Percentiles rank a stretch among this genome's conserved stretches.
These are phyloP conservation scores for Friedmanniomyces simplex DNA, from an alignment of 495 filamentous ascomycete species.

Conservation along the genomic window DNA sequence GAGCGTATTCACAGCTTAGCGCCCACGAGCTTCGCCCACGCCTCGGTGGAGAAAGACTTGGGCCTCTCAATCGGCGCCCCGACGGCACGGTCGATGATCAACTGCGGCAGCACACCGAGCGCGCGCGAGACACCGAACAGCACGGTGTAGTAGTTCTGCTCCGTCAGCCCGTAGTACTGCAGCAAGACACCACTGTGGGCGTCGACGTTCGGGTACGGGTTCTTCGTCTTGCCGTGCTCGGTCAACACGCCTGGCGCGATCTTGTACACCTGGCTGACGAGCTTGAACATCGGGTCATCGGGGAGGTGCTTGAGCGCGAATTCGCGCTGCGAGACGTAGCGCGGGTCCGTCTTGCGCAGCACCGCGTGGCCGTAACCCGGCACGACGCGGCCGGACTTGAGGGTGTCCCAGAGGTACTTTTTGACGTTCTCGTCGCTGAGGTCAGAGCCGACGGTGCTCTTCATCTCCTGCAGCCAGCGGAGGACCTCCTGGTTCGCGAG, in stretches of 20 bases:
- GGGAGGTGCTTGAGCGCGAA: conserved; percentile 89
- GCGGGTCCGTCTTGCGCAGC: conserved; percentile 97
- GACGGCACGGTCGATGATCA: conserved; percentile 98
- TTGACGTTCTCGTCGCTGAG: conserved; percentile 91
- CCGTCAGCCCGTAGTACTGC: conserved; percentile 97
- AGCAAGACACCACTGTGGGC: conserved; percentile 93
- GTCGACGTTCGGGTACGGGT: conserved; percentile 68
- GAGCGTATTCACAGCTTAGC: conserved; percentile 63
- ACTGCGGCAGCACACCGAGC: conserved; percentile 93
- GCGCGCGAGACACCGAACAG: conserved; percentile 97
- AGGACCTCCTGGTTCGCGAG: conserved; percentile 99
- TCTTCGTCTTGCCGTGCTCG: conserved; percentile 99
- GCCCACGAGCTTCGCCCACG: conserved; percentile 87
- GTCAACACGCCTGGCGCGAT: conserved; percentile 95
- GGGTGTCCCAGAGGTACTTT: conserved; percentile 94
- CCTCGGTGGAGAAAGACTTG: conserved; percentile 95
- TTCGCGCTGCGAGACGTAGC: conserved; percentile 92
- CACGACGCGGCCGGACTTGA: conserved; percentile 90
- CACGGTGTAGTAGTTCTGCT: conserved; percentile 99
- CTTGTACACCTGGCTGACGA: conserved; percentile 99
- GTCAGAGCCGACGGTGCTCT: conserved; percentile 86
- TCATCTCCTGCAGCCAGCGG: conserved; percentile 98
- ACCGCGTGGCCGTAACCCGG: conserved; percentile 98
- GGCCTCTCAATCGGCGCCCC: conserved; percentile 78
- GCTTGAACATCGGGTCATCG: conserved; percentile 97